Evolutionary conservation across 164 flowering plant genomes (phyloP).

Genomic region (Euptelea pleiosperma): DNA sequence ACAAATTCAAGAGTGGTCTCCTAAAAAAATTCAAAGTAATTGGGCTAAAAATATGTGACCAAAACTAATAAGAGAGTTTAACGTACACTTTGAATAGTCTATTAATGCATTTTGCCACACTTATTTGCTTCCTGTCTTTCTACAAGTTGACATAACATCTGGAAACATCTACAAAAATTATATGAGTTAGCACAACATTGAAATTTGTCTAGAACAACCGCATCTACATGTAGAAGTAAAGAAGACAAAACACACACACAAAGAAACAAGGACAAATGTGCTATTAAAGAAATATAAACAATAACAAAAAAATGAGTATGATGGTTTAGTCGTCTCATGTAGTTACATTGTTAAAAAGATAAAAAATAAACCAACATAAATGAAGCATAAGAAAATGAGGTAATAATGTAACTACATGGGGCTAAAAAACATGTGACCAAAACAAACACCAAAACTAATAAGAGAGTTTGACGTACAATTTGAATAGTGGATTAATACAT

Average conservation of each 20-base stretch:
- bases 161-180: conserved; percentile 13
- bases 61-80: not conserved
- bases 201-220: not conserved
- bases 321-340: no score
- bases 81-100: conserved; percentile 14
- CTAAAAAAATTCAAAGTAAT: no score
- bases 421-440: no score
- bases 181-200: not conserved
- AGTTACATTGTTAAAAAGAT: no score
- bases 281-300: no score
- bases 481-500: conserved; percentile 9
- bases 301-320: no score
- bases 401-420: no score
- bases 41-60: no score
- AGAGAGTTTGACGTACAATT: conserved; percentile 10
- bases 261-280: not conserved
- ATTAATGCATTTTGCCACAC: conserved; percentile 8
- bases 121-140: conserved; percentile 10
- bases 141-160: conserved; percentile 8
- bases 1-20: no score
- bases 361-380: no score
- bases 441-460: not conserved
- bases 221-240: not conserved
- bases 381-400: no score
- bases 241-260: not conserved